Conservation (phyloP, 306 rosid genomes). For the Pueraria montana region DNA sequence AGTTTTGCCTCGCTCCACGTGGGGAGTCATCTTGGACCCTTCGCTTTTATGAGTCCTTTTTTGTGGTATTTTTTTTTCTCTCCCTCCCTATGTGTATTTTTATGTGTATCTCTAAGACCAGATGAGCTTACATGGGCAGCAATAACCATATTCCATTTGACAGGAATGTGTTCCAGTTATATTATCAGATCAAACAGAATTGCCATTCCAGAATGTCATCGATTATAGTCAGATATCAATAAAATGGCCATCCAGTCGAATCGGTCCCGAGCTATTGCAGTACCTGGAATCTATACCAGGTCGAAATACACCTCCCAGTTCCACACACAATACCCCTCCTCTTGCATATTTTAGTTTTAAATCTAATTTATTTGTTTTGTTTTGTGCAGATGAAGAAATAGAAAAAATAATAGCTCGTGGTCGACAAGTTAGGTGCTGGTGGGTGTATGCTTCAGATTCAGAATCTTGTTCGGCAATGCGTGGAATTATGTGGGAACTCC, state of each 20-base stretch:
- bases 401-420: slow-evolving; percentile 79
- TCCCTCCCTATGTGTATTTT: background rate
- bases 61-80: slow-evolving; percentile 78
- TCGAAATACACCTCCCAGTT: slow-evolving; percentile 47
- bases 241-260: slow-evolving; percentile 93
- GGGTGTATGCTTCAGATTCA: slow-evolving; percentile 75
- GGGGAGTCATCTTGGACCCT: slow-evolving; percentile 99
- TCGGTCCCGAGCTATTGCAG: slow-evolving; percentile 83
- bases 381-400: slow-evolving; percentile 71
- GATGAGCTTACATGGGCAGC: slow-evolving; percentile 8
- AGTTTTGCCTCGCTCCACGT: slow-evolving; percentile 96
- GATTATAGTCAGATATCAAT: slow-evolving; percentile 90
- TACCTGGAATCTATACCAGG: slow-evolving; percentile 96
- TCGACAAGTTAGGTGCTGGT: slow-evolving; percentile 78
- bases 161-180: slow-evolving; percentile 98
- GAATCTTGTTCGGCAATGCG: slow-evolving; percentile 88
- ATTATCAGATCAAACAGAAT: slow-evolving; percentile 85
- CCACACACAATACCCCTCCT: background rate
- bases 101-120: slow-evolving; percentile 4
- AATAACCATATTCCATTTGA: slow-evolving; percentile 40
- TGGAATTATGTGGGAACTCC: slow-evolving; percentile 94
- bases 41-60: slow-evolving; percentile 90
- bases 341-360: slow-evolving; percentile 4
- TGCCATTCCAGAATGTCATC: slow-evolving; percentile 93
- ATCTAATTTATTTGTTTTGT: background rate